A percentile compares a stretch with the other conserved stretches of the same genome.
Evolutionary conservation across 768 basidiomycete species (phyloP).

Genomic region (Mycena filopes): DNA sequence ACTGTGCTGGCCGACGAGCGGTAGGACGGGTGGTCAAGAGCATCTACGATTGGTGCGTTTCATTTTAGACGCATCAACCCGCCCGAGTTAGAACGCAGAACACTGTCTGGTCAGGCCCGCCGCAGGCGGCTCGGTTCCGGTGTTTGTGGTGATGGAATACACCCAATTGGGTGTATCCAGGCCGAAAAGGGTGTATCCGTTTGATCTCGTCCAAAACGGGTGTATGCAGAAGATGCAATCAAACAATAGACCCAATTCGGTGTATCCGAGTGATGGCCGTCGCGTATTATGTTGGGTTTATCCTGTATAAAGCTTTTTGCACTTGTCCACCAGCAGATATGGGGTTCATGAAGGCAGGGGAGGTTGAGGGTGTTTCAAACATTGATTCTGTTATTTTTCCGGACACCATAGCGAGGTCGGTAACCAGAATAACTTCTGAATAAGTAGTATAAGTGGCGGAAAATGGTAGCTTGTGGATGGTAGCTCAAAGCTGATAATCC

Average conservation of each 20-base stretch:
- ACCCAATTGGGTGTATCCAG: neutral
- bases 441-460: too few relatives aligned
- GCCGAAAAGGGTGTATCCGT: neutral
- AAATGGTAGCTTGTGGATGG: too few relatives aligned
- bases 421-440: too few relatives aligned
- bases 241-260: neutral
- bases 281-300: neutral
- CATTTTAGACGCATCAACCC: neutral
- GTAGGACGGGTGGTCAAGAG: conserved; percentile 93
- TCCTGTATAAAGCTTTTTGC: too few relatives aligned
- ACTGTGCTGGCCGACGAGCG: conserved; percentile 85
- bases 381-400: too few relatives aligned
- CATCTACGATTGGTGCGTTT: conserved; percentile 74
- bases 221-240: neutral
- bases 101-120: neutral
- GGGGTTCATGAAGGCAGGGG: too few relatives aligned
- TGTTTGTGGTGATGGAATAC: neutral
- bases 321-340: neutral
- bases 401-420: too few relatives aligned
- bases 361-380: too few relatives aligned
- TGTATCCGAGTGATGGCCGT: neutral
- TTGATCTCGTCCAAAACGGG: neutral
- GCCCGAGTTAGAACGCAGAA: conserved; percentile 11
- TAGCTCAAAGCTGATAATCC: too few relatives aligned
- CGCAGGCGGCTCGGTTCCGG: too few relatives aligned